Evolutionary conservation across 306 rosid genomes (phyloP).

Genomic region (Citrullus mucosospermus): DNA sequence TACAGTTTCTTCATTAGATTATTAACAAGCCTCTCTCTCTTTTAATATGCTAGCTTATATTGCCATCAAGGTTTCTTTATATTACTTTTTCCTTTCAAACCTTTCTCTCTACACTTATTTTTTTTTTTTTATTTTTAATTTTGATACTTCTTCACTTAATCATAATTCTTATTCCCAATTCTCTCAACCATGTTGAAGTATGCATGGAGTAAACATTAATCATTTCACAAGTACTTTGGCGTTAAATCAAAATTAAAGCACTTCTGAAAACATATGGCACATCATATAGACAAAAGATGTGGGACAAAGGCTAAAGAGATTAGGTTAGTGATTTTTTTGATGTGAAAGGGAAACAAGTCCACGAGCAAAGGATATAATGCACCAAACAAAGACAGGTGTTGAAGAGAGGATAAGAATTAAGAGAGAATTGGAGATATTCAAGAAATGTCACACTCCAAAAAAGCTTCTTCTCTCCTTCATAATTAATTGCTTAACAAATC

Average conservation of each 20-base stretch:
- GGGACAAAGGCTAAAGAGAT: background rate
- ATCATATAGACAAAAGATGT: background rate
- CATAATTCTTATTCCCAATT: too few relatives aligned
- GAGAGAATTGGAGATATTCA: background rate
- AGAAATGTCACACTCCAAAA: background rate
- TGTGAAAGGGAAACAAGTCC: slow-evolving; percentile 1
- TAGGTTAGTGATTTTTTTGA: background rate
- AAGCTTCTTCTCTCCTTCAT: background rate
- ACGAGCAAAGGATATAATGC: background rate
- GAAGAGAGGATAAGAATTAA: background rate
- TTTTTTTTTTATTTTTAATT: too few relatives aligned
- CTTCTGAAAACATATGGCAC: background rate
- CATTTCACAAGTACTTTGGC: too few relatives aligned
- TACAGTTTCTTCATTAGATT: too few relatives aligned
- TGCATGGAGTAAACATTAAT: too few relatives aligned
- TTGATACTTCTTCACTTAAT: too few relatives aligned
- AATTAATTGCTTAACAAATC: slow-evolving; percentile 1
- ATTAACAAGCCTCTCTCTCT: too few relatives aligned
- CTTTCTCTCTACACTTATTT: too few relatives aligned
- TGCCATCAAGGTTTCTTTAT: too few relatives aligned
- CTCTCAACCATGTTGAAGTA: too few relatives aligned
- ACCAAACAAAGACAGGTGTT: background rate
- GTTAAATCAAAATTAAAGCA: background rate
- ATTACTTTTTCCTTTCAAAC: too few relatives aligned
- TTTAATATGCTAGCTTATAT: too few relatives aligned